phyloP scores from a whole-genome alignment of 176 grass and related monocot species.

The Miscanthus lutarioriparius region DNA sequence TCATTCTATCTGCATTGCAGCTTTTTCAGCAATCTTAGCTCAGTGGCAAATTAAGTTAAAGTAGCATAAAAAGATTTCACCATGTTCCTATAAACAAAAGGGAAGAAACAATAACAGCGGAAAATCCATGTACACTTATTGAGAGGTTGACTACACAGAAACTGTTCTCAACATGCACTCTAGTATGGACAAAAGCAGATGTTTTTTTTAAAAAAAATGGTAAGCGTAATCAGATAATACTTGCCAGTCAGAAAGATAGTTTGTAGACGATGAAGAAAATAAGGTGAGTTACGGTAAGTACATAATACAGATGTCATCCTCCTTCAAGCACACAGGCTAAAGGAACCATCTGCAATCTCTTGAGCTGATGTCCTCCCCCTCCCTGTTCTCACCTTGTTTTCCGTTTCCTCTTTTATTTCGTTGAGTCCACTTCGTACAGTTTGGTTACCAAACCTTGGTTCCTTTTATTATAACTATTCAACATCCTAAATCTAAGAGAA shows the following conservation, averaged over 20 bases:
- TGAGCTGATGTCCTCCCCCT: no score
- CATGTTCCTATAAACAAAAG: conserved; percentile 2
- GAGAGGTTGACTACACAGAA: background rate
- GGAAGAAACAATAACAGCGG: background rate
- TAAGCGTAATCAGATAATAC: no score
- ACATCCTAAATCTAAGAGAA: conserved; percentile 1
- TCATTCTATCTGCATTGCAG: conserved; percentile 12
- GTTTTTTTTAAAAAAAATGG: background rate
- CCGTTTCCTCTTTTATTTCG: no score
- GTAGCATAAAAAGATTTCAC: conserved; percentile 18
- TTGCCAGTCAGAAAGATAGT: no score
- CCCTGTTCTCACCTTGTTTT: no score
- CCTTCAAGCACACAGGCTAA: no score
- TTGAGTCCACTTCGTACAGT: no score
- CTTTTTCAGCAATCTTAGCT: conserved; percentile 20
- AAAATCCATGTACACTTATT: background rate
- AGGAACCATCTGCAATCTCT: no score
- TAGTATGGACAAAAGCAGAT: background rate
- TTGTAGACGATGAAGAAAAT: no score
- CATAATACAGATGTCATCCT: no score
- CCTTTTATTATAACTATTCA: background rate
- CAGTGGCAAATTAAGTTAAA: conserved; percentile 3
- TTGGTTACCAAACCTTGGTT: no score
- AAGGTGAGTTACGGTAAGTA: no score
- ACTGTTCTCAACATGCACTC: background rate